These are phyloP conservation scores for Wickerhamiella slavikovae DNA, from an alignment of 805 yeast species.

Conservation along the genomic window DNA sequence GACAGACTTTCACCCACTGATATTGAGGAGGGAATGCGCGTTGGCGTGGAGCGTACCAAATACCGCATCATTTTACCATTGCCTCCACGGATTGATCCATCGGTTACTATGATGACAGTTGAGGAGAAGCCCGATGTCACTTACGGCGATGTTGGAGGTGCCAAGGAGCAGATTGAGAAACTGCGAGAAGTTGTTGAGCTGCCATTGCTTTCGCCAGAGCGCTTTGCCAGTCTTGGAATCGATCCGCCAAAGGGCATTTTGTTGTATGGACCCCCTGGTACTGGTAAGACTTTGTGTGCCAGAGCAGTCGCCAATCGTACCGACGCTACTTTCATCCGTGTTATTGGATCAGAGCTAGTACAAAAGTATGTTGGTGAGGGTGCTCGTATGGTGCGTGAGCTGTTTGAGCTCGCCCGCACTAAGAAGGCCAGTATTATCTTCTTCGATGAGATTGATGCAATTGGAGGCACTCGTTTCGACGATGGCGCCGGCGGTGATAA, in stretches of 20 bases:
- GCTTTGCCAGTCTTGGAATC: constrained; percentile 90
- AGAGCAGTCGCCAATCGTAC: constrained; percentile 98
- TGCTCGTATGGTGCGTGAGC: constrained; percentile 97
- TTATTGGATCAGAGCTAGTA: constrained; percentile 93
- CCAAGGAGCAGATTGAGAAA: constrained; percentile 95
- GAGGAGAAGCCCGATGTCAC: constrained; percentile 99
- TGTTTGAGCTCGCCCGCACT: constrained; percentile 97
- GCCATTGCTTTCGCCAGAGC: constrained; percentile 84
- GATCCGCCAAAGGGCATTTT: constrained; percentile 98
- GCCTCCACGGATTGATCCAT: constrained; percentile 95
- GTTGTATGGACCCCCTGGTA: constrained; percentile 96
- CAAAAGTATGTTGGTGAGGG: constrained; percentile 99
- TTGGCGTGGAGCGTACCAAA: constrained; percentile 94
- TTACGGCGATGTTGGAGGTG: constrained; percentile 95
- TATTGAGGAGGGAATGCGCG: constrained; percentile 98
- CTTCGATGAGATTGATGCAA: constrained; percentile 96
- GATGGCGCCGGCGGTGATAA: constrained; percentile 48
- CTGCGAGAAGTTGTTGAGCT: constrained; percentile 89
- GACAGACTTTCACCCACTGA: constrained; percentile 96
- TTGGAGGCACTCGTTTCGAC: constrained; percentile 99
- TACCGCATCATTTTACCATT: constrained; percentile 92
- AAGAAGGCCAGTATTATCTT: constrained; percentile 95
- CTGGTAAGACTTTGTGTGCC: constrained; percentile 96
- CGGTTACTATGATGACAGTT: constrained; percentile 99
- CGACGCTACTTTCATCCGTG: constrained; percentile 95